Conservation (phyloP, 768 basidiomycete species). For the Lactarius evosmus region DNA sequence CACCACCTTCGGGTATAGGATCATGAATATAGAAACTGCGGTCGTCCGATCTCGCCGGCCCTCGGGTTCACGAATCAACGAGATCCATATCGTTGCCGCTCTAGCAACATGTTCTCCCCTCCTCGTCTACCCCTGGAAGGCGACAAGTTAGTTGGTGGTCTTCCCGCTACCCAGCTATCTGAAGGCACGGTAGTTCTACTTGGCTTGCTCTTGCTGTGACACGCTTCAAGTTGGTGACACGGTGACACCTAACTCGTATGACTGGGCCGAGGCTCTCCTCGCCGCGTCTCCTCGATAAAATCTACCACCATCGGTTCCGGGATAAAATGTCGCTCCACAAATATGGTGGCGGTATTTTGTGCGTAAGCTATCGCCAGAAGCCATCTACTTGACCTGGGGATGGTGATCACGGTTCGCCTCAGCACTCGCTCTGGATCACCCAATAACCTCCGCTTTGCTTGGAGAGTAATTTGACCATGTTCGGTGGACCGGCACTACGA, state of each 20-base stretch:
- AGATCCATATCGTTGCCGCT: slow-evolving; percentile 9
- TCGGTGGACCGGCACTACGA: slow-evolving; percentile 7
- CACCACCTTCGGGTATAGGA: too few species aligned
- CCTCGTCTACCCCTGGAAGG: slow-evolving; percentile 1
- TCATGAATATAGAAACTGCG: too few species aligned
- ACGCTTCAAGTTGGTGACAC: slow-evolving; percentile 7
- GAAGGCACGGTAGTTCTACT: slow-evolving; percentile 5
- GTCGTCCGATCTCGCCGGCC: slow-evolving; percentile 6
- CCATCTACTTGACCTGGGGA: neutral
- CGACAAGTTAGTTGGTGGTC: neutral
- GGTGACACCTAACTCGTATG: neutral
- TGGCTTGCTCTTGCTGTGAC: slow-evolving; percentile 3
- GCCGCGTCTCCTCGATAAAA: slow-evolving; percentile 26
- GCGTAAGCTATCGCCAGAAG: slow-evolving; percentile 25
- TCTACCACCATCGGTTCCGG: slow-evolving; percentile 1
- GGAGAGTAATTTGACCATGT: neutral
- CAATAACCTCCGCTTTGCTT: slow-evolving; percentile 11
- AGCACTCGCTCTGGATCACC: slow-evolving; percentile 6
- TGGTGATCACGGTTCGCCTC: neutral
- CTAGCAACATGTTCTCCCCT: slow-evolving; percentile 21
- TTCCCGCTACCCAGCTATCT: neutral
- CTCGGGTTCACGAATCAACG: slow-evolving; percentile 11
- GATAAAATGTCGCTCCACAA: neutral
- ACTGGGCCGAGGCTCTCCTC: slow-evolving; percentile 11
- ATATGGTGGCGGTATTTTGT: slow-evolving; percentile 16